phyloP scores from a whole-genome alignment of 2,329 filamentous ascomycete genomes.

The Ascochyta fabae region DNA sequence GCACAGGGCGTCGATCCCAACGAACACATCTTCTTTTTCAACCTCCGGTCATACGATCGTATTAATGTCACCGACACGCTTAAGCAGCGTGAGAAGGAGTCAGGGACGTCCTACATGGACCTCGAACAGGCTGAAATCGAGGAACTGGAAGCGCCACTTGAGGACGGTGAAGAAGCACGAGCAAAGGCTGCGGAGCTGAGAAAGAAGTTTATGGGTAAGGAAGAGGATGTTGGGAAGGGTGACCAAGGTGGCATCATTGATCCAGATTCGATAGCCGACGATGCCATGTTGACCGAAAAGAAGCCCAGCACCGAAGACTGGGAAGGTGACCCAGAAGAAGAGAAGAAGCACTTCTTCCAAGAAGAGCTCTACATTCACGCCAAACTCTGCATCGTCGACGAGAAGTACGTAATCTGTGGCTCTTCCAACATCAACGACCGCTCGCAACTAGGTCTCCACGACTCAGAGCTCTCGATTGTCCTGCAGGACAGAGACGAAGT shows the following conservation, averaged over 20 bases:
- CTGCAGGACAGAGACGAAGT: conserved; percentile 82
- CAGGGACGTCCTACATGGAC: conserved; percentile 83
- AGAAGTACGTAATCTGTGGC: conserved; percentile 82
- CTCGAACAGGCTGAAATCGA: conserved; percentile 88
- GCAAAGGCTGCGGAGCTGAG: conserved; percentile 56
- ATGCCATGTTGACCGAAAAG: conserved; percentile 77
- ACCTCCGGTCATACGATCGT: conserved; percentile 89
- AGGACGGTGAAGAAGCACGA: conserved; percentile 48
- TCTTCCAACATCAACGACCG: conserved; percentile 93
- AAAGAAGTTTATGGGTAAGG: conserved; percentile 53
- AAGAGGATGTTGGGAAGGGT: conserved; percentile 49
- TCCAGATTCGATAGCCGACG: conserved; percentile 73
- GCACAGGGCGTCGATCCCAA: conserved; percentile 76
- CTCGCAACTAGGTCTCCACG: conserved; percentile 84
- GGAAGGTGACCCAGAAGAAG: conserved; percentile 74
- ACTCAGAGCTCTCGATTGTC: conserved; percentile 88
- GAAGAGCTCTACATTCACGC: conserved; percentile 96
- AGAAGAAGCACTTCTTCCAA: conserved; percentile 88
- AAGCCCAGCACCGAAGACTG: conserved; percentile 73
- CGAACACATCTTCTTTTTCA: conserved; percentile 91
- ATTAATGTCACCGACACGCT: conserved; percentile 81
- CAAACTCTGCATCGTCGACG: conserved; percentile 89
- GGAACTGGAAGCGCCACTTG: conserved; percentile 71
- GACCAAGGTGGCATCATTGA: conserved; percentile 54
- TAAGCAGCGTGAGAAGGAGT: conserved; percentile 76